Conservation (phyloP, 768 basidiomycete species). For the Podaxis mareebaensis region DNA sequence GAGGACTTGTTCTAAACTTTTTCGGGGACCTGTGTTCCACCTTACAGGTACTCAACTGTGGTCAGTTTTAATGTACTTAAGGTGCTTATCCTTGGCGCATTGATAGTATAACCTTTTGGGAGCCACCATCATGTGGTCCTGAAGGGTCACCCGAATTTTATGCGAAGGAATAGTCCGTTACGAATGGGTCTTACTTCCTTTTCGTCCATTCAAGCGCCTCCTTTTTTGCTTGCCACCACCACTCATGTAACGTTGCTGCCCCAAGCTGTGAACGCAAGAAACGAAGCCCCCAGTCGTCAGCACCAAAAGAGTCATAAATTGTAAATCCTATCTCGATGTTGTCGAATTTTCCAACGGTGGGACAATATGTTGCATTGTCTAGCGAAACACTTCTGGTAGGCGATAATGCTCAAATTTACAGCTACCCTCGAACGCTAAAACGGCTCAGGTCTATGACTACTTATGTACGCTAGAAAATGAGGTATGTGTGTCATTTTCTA, state of each 20-base stretch:
- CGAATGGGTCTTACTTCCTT: too few species aligned
- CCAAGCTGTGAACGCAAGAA: not conserved
- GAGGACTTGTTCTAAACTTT: too few species aligned
- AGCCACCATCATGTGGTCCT: not conserved
- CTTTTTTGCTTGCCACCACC: too few species aligned
- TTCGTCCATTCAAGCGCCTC: too few species aligned
- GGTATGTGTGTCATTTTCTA: not conserved
- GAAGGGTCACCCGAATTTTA: not conserved
- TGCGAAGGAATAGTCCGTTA: too few species aligned
- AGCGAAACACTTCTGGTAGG: not conserved
- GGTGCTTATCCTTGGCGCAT: too few species aligned
- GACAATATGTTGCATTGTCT: not conserved
- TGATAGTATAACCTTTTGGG: too few species aligned
- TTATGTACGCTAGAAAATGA: constrained; percentile 6
- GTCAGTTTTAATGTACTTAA: too few species aligned
- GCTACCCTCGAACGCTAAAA: not conserved
- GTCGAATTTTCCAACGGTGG: not conserved
- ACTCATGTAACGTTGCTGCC: not conserved
- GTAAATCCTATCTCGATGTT: not conserved
- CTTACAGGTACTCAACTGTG: too few species aligned
- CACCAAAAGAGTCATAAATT: too few species aligned
- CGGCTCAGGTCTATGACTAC: not conserved
- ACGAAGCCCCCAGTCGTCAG: too few species aligned
- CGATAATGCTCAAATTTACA: not conserved
- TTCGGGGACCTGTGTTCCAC: too few species aligned